phyloP scores from a whole-genome alignment of 768 basidiomycete species.

The Termitomyces sp. region DNA sequence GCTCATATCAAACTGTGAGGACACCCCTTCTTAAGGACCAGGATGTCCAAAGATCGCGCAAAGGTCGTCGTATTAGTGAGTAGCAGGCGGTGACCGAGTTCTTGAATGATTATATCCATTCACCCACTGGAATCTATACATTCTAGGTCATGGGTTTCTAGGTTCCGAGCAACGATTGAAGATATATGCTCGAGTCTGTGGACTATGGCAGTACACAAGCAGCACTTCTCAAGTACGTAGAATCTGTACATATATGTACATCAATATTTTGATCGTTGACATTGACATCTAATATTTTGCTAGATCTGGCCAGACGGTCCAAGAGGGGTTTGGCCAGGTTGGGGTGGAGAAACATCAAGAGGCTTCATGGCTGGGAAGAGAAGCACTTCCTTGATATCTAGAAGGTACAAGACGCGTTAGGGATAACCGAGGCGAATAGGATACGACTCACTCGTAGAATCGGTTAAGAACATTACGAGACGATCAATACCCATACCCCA shows the following conservation, averaged over 20 bases:
- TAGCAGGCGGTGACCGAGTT: no score
- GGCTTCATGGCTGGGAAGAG: conserved; percentile 99
- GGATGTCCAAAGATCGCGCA: background rate
- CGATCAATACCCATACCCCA: conserved; percentile 97
- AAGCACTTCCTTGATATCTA: conserved; percentile 95
- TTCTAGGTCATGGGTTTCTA: background rate
- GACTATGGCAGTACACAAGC: background rate
- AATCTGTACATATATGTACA: conserved; percentile 1
- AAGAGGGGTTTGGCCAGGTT: conserved; percentile 12
- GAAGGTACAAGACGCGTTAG: background rate
- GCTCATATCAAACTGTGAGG: no score
- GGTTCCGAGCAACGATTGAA: background rate
- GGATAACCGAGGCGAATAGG: background rate
- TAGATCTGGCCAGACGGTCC: conserved; percentile 28
- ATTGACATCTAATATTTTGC: conserved; percentile 1
- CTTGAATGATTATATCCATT: background rate
- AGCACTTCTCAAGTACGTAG: background rate
- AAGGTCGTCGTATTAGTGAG: background rate
- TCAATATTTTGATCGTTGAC: conserved; percentile 2
- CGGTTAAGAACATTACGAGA: conserved; percentile 97
- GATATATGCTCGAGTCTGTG: background rate
- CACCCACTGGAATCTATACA: background rate
- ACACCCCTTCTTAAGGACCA: no score
- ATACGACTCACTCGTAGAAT: conserved; percentile 73
- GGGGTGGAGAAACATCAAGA: conserved; percentile 36